phyloP scores from a whole-genome alignment of 352 stramenopile species.

The Phytophthora meadii region DNA sequence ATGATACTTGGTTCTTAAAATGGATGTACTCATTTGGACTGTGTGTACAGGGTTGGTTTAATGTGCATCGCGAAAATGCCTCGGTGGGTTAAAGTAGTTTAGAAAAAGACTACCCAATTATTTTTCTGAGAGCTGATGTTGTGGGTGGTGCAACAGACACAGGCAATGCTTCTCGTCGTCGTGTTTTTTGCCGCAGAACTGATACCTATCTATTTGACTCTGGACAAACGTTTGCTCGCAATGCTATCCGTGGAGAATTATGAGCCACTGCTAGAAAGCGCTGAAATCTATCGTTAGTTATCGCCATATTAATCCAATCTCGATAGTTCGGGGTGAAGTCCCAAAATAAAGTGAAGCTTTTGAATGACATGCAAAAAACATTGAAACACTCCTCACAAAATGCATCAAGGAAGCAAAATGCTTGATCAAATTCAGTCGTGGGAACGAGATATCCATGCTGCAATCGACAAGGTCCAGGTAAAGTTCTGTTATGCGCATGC shows the following conservation, averaged over 20 bases:
- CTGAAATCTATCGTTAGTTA: conserved; percentile 56
- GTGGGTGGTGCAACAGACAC: conserved; percentile 43
- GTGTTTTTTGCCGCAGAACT: conserved; percentile 85
- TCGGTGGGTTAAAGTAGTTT: conserved; percentile 47
- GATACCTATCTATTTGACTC: conserved; percentile 79
- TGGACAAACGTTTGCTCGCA: conserved; percentile 74
- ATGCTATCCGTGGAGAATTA: conserved; percentile 88
- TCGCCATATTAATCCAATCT: not conserved
- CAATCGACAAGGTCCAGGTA: conserved; percentile 34
- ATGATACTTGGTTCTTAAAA: no score
- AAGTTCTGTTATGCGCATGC: no score
- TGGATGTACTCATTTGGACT: not conserved
- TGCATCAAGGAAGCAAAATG: conserved; percentile 13
- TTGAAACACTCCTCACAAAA: not conserved
- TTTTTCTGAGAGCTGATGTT: conserved; percentile 6
- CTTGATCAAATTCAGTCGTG: conserved; percentile 13
- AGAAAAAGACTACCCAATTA: not conserved
- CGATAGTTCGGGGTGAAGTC: conserved; percentile 3
- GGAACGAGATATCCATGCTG: conserved; percentile 15
- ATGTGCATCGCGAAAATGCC: conserved; percentile 70
- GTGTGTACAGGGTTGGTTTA: conserved; percentile 79
- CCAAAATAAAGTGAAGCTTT: conserved; percentile 32
- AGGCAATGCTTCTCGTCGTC: conserved; percentile 85
- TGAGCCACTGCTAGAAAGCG: conserved; percentile 70
- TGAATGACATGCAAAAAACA: conserved; percentile 17